Base-by-base conservation (phyloP, 345 rosid genomes). In the Raphanus sativus region DNA sequence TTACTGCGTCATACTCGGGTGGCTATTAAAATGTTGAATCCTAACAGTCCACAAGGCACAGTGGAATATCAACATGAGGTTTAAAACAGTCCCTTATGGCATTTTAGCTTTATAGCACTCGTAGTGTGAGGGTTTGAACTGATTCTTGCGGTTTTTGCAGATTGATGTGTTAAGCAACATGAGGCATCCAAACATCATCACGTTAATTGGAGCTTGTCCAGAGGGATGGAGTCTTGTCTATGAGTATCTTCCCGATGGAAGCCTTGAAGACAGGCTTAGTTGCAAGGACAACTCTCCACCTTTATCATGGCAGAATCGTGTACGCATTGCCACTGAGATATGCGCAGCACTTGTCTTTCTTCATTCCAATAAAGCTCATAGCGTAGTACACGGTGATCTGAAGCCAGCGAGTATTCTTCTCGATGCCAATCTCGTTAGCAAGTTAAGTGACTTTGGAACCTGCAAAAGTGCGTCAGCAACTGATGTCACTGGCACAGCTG, bases 21-120 rank as follows among this genome's bases (percentile, higher is more conserved):
- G 80, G 96, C 96, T 36, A 87, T 94, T 42, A 94, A 94, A 82
- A 84, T 84, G 83, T 75, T 86, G 77, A 83, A 88, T 76, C 69
- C 97, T 70, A 71, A 85, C 70, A 88, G 97, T 84, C 71, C 80
- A 79, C 97, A 94, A 84, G 95, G 97, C 8, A 93, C 89, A 10
- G 63, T 86, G n/a, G 97, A 90, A 82, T 94, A 86, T 83, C 95
- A 86, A 71, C 95, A 86, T 12, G 98, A 94, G 97, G 94, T 94
- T 21, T 21, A 1, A 21, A 21, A 21, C 21, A 21, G 21, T 21
- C 21, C 21, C 21, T 21, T 1, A 1, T 21, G 21, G 21, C 21
- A 21, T 21, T 21, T 21, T 21, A 21, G 21, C 21, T 21, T 0
- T 21, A 21, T 21, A 21, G 21, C 21, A 21, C 21, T 21, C 21